Base-by-base conservation (phyloP, 352 stramenopile genomes). In the Lagenidium giganteum region DNA sequence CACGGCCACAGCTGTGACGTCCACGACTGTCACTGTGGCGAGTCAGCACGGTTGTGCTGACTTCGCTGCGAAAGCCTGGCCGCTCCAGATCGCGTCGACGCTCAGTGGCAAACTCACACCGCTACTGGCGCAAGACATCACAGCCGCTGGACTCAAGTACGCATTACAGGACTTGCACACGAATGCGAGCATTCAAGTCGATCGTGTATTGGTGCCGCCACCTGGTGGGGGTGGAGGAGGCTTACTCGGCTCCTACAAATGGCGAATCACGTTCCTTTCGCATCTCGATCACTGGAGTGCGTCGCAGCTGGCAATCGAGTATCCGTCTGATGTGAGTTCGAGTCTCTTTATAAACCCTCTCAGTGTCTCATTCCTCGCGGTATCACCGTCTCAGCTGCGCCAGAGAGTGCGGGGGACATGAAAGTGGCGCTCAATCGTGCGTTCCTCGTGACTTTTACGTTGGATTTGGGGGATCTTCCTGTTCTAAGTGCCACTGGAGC, bases 261-360 rank as follows among this genome's bases (percentile, higher is more conserved):
- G 88, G 87, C 60, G 51, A 22, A 76, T 98, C 36, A 98, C 92
- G 17, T 98, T 98, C 53, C 41, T 95, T 0, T 94, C 83, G 22
- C 70, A 96, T 54, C 69, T 98, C 27, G 56, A 80, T 6, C 49
- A 74, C 30, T 87, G 82, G 82, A 78, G 67, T 17, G 61, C 61
- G 3, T 64, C 79, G 1, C 78, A 90, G 42, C 43, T 93, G 5
- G 76, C 77, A 5, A 69, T 93, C 8, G 71, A 87, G 47, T 92
- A 92, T 42, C 68, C 82, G 1, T 60, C 35, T 24, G 64, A 40
- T 5, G 61, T 58, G 5, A 34, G 60, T 1, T 46, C 45, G 0
- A 87, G 65, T 36, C 28, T 89, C 42, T 84, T 61, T 22, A 46
- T 42, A 6, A 71, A 47, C 2, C 70, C 77, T 0, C 42, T 94